Conservation (phyloP, 2,329 filamentous ascomycete species). For the Trichothecium sympodiale region DNA sequence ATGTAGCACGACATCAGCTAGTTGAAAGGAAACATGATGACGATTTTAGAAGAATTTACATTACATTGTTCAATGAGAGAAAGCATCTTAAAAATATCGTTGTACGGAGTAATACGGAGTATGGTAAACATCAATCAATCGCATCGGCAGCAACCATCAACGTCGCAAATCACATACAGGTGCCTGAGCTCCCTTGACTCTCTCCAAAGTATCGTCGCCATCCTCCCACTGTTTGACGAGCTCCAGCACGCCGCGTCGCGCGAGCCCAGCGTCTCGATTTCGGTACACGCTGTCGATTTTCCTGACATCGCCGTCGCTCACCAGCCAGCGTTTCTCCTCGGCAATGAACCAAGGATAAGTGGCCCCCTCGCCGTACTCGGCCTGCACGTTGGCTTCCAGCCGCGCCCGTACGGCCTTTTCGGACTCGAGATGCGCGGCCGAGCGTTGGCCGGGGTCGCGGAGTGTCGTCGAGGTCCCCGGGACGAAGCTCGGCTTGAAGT, state of each 20-base stretch:
- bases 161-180: constrained; percentile 14
- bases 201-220: constrained; percentile 24
- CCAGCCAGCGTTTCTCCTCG: constrained; percentile 27
- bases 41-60: no score
- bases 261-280: constrained; percentile 26
- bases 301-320: constrained; percentile 27
- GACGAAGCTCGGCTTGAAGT: constrained; percentile 3
- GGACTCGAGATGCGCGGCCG: constrained; percentile 13
- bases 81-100: no score
- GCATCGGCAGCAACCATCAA: neutral
- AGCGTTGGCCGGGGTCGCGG: constrained; percentile 12
- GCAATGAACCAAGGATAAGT: constrained; percentile 19
- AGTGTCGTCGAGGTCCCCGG: constrained; percentile 5
- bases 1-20: no score
- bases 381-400: constrained; percentile 18
- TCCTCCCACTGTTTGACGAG: constrained; percentile 29
- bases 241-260: constrained; percentile 20
- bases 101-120: no score
- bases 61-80: no score
- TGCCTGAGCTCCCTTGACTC: constrained; percentile 20
- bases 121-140: no score
- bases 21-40: no score
- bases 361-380: constrained; percentile 17
- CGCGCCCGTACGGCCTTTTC: constrained; percentile 18
- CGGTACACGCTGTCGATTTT: constrained; percentile 33